These are phyloP conservation scores for Dactylellina drechsleri DNA, from an alignment of 2,329 filamentous ascomycete genomes.

Conservation along the genomic window DNA sequence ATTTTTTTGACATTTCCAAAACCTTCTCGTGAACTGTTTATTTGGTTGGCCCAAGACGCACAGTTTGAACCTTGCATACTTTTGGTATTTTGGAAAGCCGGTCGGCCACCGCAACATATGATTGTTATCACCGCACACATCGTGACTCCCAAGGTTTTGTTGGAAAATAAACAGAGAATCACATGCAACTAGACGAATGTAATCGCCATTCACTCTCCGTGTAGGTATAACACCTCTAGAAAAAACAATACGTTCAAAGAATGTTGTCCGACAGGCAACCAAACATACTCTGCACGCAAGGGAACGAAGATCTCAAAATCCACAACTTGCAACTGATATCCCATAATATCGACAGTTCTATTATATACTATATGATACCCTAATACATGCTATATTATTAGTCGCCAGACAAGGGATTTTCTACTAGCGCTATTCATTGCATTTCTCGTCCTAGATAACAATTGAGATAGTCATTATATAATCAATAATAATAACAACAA, in stretches of 20 bases:
- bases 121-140: background rate
- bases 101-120: conserved; percentile 15
- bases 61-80: background rate
- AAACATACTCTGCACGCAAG: conserved; percentile 26
- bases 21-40: background rate
- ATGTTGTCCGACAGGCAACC: conserved; percentile 31
- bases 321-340: background rate
- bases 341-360: conserved; percentile 10
- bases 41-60: background rate
- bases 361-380: no score
- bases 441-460: no score
- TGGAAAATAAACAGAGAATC: conserved; percentile 24
- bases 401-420: background rate
- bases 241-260: conserved; percentile 6
- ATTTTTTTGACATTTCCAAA: no score
- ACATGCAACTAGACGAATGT: conserved; percentile 34
- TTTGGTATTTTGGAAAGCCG: conserved; percentile 25
- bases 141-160: conserved; percentile 26
- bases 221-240: conserved; percentile 39
- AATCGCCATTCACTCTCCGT: background rate
- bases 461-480: conserved; percentile 1
- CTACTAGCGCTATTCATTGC: background rate
- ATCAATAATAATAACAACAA: conserved; percentile 29
- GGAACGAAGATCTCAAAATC: conserved; percentile 3
- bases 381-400: no score